Evolutionary conservation across 169 alveolate genomes (phyloP).

Genomic region (Amoebophrya sp.): DNA sequence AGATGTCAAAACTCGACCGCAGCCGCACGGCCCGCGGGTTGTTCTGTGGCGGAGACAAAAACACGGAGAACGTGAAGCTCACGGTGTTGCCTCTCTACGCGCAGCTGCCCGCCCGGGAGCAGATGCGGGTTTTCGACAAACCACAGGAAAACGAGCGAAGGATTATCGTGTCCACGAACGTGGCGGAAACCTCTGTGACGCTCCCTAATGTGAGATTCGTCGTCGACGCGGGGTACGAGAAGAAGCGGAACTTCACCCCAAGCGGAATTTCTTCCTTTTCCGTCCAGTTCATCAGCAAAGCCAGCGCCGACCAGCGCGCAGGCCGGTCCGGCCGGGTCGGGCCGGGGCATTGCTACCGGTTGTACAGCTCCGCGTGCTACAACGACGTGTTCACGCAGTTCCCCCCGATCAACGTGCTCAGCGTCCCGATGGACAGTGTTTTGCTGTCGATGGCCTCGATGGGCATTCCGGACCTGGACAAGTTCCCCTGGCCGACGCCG

Average conservation of each 20-base stretch:
- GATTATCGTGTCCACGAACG: constrained; percentile 95
- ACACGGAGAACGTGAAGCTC: constrained; percentile 27
- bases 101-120: constrained; percentile 51
- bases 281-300: constrained; percentile 78
- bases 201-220: constrained; percentile 93
- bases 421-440: constrained; percentile 73
- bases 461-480: constrained; percentile 50
- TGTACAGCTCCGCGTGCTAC: constrained; percentile 62
- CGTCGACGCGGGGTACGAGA: constrained; percentile 87
- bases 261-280: constrained; percentile 74
- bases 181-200: constrained; percentile 98
- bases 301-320: constrained; percentile 90
- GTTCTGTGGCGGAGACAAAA: constrained; percentile 30
- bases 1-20: not conserved
- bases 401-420: constrained; percentile 72
- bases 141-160: constrained; percentile 83
- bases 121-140: constrained; percentile 62
- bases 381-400: constrained; percentile 62
- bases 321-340: constrained; percentile 99
- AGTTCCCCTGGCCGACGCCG: not conserved
- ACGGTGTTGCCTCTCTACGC: constrained; percentile 53
- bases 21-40: constrained; percentile 15
- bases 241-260: constrained; percentile 59
- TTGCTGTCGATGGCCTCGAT: constrained; percentile 75
- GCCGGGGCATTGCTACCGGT: constrained; percentile 95